Evolutionary conservation across 495 filamentous ascomycete genomes (phyloP), one percentile per base, ranked within the genome.

Genomic region (Penicillium psychrofluorescens): DNA sequence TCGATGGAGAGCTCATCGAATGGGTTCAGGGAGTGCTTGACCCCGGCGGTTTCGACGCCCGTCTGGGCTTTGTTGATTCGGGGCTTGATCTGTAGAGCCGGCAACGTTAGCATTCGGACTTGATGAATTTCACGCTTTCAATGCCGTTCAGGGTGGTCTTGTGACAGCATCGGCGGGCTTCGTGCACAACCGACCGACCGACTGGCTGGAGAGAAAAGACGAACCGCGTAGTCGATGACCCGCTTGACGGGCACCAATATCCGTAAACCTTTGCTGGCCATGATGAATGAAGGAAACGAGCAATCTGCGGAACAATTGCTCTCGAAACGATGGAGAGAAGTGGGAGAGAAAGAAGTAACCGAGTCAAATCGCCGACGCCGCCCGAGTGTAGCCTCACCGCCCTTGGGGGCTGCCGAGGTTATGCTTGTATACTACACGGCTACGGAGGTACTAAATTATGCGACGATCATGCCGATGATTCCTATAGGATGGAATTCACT

Each of bases 1-100:
- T 98, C 92, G 68, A 98, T 79, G 43, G 88, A 90, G 63, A 98
- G 87, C 68, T 97, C 92, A 71, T 98, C 92, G 74, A 98, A 98
- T 39, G 92, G 92, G 78, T 98, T 98, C 77, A 97, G 88, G 65
- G 80, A 85, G 77, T 96, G 92, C 69, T 97, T 98, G 54, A 97
- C 89, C 53, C 85, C 85, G 37, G 78, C 68, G 36, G 87, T 95
- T 70, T 95, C 89, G 68, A 98, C 82, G 61, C 81, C 94, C 34
- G 92, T 97, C 65, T 88, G 83, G 60, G 92, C 68, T 65, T 92
- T 90, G 81, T 96, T 96, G 76, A 97, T 88, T 53, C 92, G 87
- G 44, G 92, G 92, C 76, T 95, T 96, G 78, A 95, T 79, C 92
- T 98, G 59, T 43, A 28, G 7, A 2, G 10, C 9, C 22, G 6